Percentiles rank a stretch among this genome's conserved stretches.
Evolutionary conservation across 2,329 filamentous ascomycete species (phyloP).

Genomic region (Dactylellina cionopaga): DNA sequence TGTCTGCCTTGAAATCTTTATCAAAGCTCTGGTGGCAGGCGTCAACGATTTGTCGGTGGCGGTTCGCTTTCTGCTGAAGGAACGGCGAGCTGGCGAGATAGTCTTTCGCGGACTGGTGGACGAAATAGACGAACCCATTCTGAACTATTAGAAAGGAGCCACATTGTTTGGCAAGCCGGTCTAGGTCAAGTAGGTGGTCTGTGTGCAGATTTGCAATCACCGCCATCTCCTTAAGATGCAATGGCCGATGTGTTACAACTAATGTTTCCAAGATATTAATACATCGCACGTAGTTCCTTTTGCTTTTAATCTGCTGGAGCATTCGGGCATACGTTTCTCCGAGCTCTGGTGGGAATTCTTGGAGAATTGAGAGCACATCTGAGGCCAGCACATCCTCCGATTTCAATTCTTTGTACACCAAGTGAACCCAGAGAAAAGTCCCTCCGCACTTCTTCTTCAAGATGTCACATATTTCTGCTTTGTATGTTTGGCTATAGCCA

Average conservation of each 20-base stretch:
- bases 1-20: neutral
- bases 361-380: slow-evolving; percentile 52
- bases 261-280: slow-evolving; percentile 59
- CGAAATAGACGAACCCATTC: neutral
- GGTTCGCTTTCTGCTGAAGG: neutral
- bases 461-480: slow-evolving; percentile 24
- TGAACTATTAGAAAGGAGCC: neutral
- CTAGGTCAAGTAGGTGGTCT: slow-evolving; percentile 42
- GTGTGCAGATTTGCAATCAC: neutral
- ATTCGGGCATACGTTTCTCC: slow-evolving; percentile 61
- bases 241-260: slow-evolving; percentile 15
- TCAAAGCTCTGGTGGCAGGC: neutral
- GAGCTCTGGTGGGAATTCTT: slow-evolving; percentile 59
- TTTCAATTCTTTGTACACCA: slow-evolving; percentile 61
- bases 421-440: slow-evolving; percentile 57
- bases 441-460: slow-evolving; percentile 61
- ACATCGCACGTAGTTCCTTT: slow-evolving; percentile 58
- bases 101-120: slow-evolving; percentile 3
- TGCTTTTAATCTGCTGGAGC: slow-evolving; percentile 59
- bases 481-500: slow-evolving; percentile 54
- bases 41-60: neutral
- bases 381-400: slow-evolving; percentile 54
- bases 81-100: neutral
- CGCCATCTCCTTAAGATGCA: slow-evolving; percentile 5
- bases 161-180: slow-evolving; percentile 53